phyloP scores from a whole-genome alignment of 169 alveolate species.

The Perkinsus marinus region DNA sequence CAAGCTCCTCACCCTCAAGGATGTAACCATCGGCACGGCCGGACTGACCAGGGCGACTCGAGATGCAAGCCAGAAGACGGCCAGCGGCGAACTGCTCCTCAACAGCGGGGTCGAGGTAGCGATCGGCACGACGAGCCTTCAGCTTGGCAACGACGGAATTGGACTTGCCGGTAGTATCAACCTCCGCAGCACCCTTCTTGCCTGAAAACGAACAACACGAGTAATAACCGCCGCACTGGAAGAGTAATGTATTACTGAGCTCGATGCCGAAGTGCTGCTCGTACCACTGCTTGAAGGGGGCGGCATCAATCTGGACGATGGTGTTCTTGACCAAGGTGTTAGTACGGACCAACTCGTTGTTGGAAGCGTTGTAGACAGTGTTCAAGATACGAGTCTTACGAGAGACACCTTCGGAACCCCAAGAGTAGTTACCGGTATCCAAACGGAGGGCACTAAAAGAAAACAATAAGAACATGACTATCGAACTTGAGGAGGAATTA shows the following conservation, averaged over 20 bases:
- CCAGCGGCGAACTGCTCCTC: slow-evolving; percentile 90
- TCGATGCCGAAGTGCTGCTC: slow-evolving; percentile 40
- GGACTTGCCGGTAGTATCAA: slow-evolving; percentile 7
- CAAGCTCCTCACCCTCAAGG: slow-evolving; percentile 94
- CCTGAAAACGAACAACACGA: too few relatives aligned
- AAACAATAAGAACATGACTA: not conserved
- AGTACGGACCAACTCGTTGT: slow-evolving; percentile 98
- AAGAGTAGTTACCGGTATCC: slow-evolving; percentile 91
- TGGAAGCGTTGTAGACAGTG: slow-evolving; percentile 96
- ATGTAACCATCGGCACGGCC: slow-evolving; percentile 94
- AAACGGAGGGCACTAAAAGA: slow-evolving; percentile 83
- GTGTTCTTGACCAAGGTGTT: slow-evolving; percentile 94
- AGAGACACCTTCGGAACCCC: slow-evolving; percentile 82
- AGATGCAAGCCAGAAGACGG: slow-evolving; percentile 89
- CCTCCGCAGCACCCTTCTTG: slow-evolving; percentile 31
- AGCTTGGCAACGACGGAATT: slow-evolving; percentile 25
- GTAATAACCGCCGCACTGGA: too few relatives aligned
- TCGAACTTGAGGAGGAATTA: not conserved
- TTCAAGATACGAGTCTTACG: slow-evolving; percentile 87
- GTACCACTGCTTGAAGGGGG: slow-evolving; percentile 94
- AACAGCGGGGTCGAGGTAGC: slow-evolving; percentile 54
- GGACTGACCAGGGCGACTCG: slow-evolving; percentile 95
- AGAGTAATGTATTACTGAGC: too few relatives aligned
- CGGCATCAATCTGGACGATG: slow-evolving; percentile 92
- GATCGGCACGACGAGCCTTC: slow-evolving; percentile 21